Evolutionary conservation across 1,284 basidiomycete genomes (phyloP).

Genomic region (Microbotryum silenes-acaulis): DNA sequence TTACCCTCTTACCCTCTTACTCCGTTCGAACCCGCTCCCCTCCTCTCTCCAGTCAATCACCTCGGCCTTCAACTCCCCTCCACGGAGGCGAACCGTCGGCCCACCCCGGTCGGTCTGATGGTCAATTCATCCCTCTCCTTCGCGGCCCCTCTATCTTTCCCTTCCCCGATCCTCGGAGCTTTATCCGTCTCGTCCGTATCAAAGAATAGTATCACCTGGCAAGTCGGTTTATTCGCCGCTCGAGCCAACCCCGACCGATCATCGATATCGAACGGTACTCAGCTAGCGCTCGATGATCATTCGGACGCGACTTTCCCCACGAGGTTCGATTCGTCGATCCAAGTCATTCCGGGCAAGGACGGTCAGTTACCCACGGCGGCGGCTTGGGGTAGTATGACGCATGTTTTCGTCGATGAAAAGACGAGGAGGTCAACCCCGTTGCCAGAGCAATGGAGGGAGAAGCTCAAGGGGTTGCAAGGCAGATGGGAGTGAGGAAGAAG

Average conservation of each 20-base stretch:
- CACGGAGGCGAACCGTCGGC: conserved; percentile 8
- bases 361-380: conserved; percentile 9
- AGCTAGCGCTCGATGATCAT: no score
- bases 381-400: conserved; percentile 29
- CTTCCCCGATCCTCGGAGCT: conserved; percentile 15
- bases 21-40: not conserved
- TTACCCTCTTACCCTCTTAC: not conserved
- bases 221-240: conserved; percentile 11
- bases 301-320: no score
- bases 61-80: not conserved
- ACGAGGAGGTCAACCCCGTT: conserved; percentile 10
- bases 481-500: no score
- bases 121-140: conserved; percentile 8
- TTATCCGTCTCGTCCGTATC: conserved; percentile 4
- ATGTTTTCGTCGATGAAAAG: conserved; percentile 30
- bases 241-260: no score
- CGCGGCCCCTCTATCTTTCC: conserved; percentile 14
- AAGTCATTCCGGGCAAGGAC: not conserved
- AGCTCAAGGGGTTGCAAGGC: conserved; percentile 8
- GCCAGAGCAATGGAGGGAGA: conserved; percentile 6
- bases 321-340: no score
- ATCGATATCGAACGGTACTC: no score
- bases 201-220: conserved; percentile 10
- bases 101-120: conserved; percentile 8
- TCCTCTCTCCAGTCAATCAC: conserved; percentile 1